Evolutionary conservation across 1,284 basidiomycete species (phyloP), one percentile per base, ranked within the genome.

Genomic region (Ceratobasidium sp.): DNA sequence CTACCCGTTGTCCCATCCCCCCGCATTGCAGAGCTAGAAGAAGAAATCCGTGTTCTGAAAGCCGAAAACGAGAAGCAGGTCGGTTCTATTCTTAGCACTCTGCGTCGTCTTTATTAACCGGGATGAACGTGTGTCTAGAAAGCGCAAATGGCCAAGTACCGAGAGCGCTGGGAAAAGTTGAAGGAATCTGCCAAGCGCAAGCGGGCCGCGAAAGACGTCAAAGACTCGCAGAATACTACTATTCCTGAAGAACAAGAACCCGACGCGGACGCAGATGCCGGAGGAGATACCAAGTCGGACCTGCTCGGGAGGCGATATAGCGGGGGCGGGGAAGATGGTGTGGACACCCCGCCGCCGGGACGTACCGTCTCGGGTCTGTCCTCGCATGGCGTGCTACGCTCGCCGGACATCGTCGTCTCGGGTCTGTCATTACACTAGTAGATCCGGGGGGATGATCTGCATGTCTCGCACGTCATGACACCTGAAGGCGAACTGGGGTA

Each of bases 41-140:
- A 93, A 46, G 93, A 96, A 77, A 81, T 92, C 32, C 85, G 88
- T 67, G 76, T 79, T 21, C 80, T 90, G 66, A 85, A 87, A 54
- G 81, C 81, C n/a, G 93, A 95, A 76, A 94, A 92, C 77, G 92
- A 94, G 79, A 92, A 92, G 81, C 89, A 93, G 84, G 92, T 92
- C 59, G 32, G 89, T 82, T 47, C 26, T 47, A n/a, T 44, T 26
- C 26, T 61, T 3, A 16, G n/a, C 23, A 46, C 23, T 44, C 35
- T 21, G 57, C 28, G 7, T 47, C 54, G 21, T 52, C n/a, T 59
- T 64, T 61, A 32, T 49, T 13, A 62, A 73, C 57, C 30, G 43
- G 11, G 35, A 46, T 32, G 35, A 21, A 62, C 57, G 23, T 23
- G 57, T 35, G 72, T 58, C 70, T 81, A 95, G 93, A 91, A 90